phyloP scores from a whole-genome alignment of 148 eudicot genomes.

The Euryodendron excelsum region DNA sequence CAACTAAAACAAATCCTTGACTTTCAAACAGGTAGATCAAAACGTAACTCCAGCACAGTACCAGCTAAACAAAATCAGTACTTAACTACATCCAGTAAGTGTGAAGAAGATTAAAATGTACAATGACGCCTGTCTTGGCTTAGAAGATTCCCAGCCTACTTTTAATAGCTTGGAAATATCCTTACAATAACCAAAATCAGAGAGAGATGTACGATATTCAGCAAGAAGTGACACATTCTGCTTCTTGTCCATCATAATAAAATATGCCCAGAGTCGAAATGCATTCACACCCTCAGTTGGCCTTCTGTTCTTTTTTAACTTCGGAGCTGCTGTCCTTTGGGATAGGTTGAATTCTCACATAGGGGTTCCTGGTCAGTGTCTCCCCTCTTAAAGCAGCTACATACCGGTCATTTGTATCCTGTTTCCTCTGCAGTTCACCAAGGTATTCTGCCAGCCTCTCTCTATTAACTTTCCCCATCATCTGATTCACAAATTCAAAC shows the following conservation, averaged over 20 bases:
- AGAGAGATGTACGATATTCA: no score
- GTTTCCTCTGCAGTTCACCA: conserved; percentile 87
- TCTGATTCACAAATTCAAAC: conserved; percentile 42
- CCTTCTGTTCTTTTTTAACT: conserved; percentile 28
- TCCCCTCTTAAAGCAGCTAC: conserved; percentile 92
- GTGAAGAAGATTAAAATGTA: no score
- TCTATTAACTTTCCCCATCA: conserved; percentile 85
- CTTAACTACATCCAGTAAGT: no score
- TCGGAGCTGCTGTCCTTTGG: conserved; percentile 35
- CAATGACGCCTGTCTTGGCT: no score
- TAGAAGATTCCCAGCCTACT: no score
- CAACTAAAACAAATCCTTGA: no score
- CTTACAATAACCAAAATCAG: no score
- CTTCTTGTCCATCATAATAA: not conserved
- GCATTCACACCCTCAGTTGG: not conserved
- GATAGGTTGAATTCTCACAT: conserved; percentile 67
- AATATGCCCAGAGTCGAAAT: not conserved
- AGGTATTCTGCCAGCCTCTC: conserved; percentile 87
- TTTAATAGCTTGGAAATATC: no score
- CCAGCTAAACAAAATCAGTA: no score
- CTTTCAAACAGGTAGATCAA: no score
- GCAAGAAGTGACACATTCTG: not conserved
- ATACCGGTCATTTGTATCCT: conserved; percentile 86
- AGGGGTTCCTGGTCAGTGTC: conserved; percentile 83
- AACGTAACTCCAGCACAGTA: no score